phyloP scores from a whole-genome alignment of 2,329 filamentous ascomycete genomes.

The Lasiodiplodia citricola region DNA sequence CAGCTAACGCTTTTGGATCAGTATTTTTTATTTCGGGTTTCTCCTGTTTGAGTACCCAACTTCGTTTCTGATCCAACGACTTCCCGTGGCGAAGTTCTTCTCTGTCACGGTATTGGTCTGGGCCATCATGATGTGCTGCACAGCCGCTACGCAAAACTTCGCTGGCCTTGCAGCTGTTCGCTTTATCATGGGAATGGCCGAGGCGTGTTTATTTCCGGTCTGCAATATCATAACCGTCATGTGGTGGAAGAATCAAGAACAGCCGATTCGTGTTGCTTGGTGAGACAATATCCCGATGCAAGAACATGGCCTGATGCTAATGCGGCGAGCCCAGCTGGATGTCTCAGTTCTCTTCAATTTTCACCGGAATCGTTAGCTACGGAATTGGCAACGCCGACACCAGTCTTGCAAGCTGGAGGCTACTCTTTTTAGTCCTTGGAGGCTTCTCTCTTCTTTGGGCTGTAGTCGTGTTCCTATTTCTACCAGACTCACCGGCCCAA shows the following conservation, averaged over 20 bases:
- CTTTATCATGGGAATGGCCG: constrained; percentile 24
- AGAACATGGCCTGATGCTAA: not conserved
- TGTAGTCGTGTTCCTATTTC: constrained; percentile 27
- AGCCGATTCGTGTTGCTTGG: constrained; percentile 9
- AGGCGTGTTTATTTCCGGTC: constrained; percentile 10
- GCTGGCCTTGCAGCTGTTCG: constrained; percentile 19
- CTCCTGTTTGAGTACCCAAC: constrained; percentile 32
- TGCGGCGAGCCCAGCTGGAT: not conserved
- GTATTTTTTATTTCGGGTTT: constrained; percentile 34
- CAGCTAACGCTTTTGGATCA: not conserved
- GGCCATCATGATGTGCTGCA: constrained; percentile 31
- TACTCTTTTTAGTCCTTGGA: constrained; percentile 27
- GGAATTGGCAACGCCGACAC: constrained; percentile 13
- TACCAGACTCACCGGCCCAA: constrained; percentile 33
- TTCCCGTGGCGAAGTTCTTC: constrained; percentile 35
- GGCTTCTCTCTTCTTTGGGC: constrained; percentile 29
- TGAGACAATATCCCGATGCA: not conserved
- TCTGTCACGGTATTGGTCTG: constrained; percentile 30
- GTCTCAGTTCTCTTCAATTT: constrained; percentile 18
- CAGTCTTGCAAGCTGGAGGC: constrained; percentile 25
- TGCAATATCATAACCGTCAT: constrained; percentile 19
- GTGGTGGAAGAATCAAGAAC: constrained; percentile 21
- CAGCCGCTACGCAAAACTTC: constrained; percentile 31
- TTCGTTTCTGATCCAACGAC: constrained; percentile 31
- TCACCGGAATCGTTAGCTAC: constrained; percentile 16